These are phyloP conservation scores for Ambrosia hybrid DNA, from an alignment of 140 eudicot species.

Conservation along the genomic window DNA sequence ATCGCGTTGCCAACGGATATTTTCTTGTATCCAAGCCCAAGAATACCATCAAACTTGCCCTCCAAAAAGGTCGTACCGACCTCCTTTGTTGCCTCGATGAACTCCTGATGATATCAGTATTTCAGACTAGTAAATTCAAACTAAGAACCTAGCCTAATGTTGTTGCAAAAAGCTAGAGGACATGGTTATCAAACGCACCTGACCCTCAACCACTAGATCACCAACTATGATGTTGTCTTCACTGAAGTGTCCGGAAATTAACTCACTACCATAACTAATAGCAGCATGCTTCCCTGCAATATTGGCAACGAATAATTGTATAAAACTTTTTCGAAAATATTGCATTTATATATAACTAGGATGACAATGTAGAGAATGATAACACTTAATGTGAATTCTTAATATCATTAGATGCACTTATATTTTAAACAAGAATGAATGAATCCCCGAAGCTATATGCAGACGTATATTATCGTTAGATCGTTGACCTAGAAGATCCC, in stretches of 20 bases:
- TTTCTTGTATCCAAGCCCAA: constrained; percentile 80
- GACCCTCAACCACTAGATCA: constrained; percentile 15
- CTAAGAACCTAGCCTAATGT: neutral
- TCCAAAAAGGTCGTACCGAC: constrained; percentile 57
- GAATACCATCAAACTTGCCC: constrained; percentile 80
- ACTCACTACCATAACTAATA: constrained; percentile 18
- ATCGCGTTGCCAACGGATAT: constrained; percentile 65
- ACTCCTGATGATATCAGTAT: constrained; percentile 40
- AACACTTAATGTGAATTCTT: neutral
- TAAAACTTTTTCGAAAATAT: neutral
- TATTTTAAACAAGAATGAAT: neutral
- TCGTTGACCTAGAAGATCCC: neutral
- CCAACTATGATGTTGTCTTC: constrained; percentile 15
- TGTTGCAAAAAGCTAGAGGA: neutral
- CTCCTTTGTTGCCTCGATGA: constrained; percentile 79
- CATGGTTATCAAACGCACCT: constrained; percentile 3
- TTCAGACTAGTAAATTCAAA: neutral
- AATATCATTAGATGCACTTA: neutral
- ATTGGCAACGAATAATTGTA: neutral
- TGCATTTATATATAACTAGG: neutral
- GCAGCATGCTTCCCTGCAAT: constrained; percentile 15
- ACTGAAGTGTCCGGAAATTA: constrained; percentile 17
- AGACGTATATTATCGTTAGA: neutral
- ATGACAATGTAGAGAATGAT: neutral
- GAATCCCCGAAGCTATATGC: neutral